Base-by-base conservation (phyloP, 495 filamentous ascomycete species). In the Aspergillus diversus region DNA sequence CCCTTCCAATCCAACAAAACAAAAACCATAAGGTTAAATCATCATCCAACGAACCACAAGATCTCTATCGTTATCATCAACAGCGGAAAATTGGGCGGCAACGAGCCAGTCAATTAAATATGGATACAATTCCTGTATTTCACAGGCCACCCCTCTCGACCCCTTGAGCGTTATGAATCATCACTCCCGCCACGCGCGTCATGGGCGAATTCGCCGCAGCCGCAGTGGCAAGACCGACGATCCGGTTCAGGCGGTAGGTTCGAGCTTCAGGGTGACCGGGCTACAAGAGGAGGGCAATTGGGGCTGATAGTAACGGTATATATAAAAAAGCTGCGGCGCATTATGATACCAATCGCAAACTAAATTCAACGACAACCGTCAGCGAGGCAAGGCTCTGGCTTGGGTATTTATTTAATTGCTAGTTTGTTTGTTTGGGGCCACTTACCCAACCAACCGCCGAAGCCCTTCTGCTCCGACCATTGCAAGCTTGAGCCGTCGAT, bases 281-380 rank as follows among this genome's bases (percentile, higher is more conserved):
- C 75, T 77, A 68, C 83, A 85, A 66, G 75, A 79, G 35, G 67
- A 71, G 21, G 82, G 81, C 15, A 81, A 68, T 0, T 61, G 47
- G 16, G 71, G 21, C 12, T 70, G 16, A 39, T 71, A 73, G 60
- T 66, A 73, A 12, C 54, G 52, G 56, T 78, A 61, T 21, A 78
- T 65, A 67, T 74, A 83, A 73, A 86, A 86, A 7, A 85, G 73
- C 67, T 86, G 83, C 11, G 84, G 83, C 27, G 68, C 75, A 51
- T 79, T 81, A 67, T 85, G 83, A 65, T 69, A 81, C 82, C 84
- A 86, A 57, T 85, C 78, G 55, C 84, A 86, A 6, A 80, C 83
- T 86, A 58, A 34, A 56, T 33, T 32, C 53, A 37, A 55, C 9
- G n/a, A 39, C 9, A 47, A 27, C 21, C 21, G 21, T 27, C 21